Evolutionary conservation across 116 monocot species (phyloP).

Genomic region (Trichopus zeylanicus): DNA sequence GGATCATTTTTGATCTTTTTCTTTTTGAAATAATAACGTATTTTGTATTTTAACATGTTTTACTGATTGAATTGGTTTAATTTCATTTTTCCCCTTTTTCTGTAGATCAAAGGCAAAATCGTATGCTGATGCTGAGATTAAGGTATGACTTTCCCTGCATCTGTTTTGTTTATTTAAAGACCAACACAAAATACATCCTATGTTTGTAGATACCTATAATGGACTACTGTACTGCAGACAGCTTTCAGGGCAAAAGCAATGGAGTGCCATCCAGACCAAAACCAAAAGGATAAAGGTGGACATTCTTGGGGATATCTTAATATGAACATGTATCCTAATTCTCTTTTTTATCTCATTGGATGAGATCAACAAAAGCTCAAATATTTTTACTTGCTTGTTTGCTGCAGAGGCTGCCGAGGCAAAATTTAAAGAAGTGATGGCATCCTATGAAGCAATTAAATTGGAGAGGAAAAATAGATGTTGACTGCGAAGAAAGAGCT

Average conservation of each 20-base stretch:
- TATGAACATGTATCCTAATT: too few relatives aligned
- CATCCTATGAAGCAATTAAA: constrained; percentile 93
- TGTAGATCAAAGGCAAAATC: constrained; percentile 52
- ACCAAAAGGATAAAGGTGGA: constrained; percentile 78
- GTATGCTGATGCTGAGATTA: constrained; percentile 77
- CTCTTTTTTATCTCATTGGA: too few relatives aligned
- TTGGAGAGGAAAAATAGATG: constrained; percentile 47
- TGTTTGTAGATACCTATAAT: neutral
- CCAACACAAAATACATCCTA: neutral
- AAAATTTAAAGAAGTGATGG: constrained; percentile 90
- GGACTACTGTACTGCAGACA: constrained; percentile 24
- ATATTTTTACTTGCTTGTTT: neutral
- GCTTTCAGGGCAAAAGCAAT: constrained; percentile 94
- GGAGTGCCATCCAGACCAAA: constrained; percentile 93
- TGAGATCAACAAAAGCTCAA: too few relatives aligned
- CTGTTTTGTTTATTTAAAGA: neutral
- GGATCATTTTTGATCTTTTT: neutral
- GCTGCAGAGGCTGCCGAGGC: constrained; percentile 81
- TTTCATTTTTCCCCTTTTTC: constrained; percentile 7
- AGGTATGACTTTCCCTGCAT: constrained; percentile 29
- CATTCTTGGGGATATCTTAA: too few relatives aligned
- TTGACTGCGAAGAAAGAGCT: constrained; percentile 2
- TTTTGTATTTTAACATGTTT: too few relatives aligned
- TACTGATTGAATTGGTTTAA: too few relatives aligned
- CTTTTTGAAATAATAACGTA: too few relatives aligned